Evolutionary conservation across 768 basidiomycete species (phyloP).

Genomic region (Tephrocybe sp.): DNA sequence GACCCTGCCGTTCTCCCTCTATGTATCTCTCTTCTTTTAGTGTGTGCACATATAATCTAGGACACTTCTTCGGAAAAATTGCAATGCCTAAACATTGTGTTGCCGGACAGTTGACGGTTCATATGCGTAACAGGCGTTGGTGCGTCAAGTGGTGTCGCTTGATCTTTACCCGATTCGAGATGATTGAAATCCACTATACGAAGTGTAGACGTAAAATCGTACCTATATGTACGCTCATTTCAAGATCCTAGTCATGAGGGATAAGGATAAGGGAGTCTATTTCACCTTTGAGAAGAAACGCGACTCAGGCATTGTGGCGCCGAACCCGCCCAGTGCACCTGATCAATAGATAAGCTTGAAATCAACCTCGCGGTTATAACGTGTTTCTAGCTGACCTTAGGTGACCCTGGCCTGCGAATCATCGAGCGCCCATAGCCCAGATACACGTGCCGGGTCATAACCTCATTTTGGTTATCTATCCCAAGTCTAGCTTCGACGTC

Average conservation of each 20-base stretch:
- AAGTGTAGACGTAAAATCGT: not conserved
- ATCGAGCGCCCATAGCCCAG: constrained; percentile 7
- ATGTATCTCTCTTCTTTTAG: not conserved
- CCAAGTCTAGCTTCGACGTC: constrained; percentile 4
- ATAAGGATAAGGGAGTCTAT: not conserved
- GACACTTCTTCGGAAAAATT: no score
- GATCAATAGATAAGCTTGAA: constrained; percentile 12
- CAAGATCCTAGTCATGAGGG: no score
- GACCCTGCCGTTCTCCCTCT: not conserved
- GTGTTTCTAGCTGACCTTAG: no score
- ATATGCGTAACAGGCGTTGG: no score
- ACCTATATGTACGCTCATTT: no score
- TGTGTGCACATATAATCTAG: no score
- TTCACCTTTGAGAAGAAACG: constrained; percentile 2
- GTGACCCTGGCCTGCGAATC: not conserved
- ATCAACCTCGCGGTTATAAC: constrained; percentile 13
- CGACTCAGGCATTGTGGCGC: constrained; percentile 8
- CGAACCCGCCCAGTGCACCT: constrained; percentile 1
- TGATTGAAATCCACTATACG: not conserved
- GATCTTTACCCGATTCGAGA: not conserved
- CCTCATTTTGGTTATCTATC: not conserved
- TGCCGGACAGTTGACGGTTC: no score
- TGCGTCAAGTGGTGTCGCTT: no score
- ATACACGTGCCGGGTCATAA: constrained; percentile 7
- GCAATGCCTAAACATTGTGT: no score